These are phyloP conservation scores for Combretum micranthum DNA, from an alignment of 345 rosid genomes.

Conservation along the genomic window DNA sequence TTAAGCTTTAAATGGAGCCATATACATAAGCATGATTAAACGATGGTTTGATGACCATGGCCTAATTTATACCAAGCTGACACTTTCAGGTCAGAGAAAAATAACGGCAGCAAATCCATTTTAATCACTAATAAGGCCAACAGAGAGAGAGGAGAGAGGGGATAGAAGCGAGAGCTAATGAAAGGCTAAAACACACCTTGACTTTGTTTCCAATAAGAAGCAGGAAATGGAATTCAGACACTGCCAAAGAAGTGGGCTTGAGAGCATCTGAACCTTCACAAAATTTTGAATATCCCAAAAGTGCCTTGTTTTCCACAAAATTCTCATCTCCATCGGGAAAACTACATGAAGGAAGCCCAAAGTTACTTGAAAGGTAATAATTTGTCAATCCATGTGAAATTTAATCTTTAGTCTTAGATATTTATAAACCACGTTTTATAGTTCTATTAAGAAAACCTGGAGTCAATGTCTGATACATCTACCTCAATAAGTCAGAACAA, in stretches of 20 bases:
- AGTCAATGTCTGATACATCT: too few relatives aligned
- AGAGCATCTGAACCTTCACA: conserved; percentile 62
- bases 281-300: conserved; percentile 70
- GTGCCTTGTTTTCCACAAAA: conserved; percentile 98
- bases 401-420: background rate
- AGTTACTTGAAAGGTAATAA: background rate
- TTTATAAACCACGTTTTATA: conserved; percentile 2
- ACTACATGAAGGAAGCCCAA: conserved; percentile 34
- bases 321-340: conserved; percentile 85
- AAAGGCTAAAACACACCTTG: conserved; percentile 54
- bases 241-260: conserved; percentile 87
- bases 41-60: too few relatives aligned
- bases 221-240: conserved; percentile 92
- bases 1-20: too few relatives aligned
- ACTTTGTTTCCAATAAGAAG: conserved; percentile 92
- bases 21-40: too few relatives aligned
- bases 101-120: background rate
- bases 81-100: too few relatives aligned
- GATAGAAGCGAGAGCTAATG: too few relatives aligned
- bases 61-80: too few relatives aligned
- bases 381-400: too few relatives aligned
- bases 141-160: background rate
- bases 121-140: background rate
- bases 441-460: too few relatives aligned
- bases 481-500: too few relatives aligned